Evolutionary conservation across 192 early-diverging fungal species (phyloP), one percentile per base, ranked within the genome.

Genomic region (Funneliformis geosporum): DNA sequence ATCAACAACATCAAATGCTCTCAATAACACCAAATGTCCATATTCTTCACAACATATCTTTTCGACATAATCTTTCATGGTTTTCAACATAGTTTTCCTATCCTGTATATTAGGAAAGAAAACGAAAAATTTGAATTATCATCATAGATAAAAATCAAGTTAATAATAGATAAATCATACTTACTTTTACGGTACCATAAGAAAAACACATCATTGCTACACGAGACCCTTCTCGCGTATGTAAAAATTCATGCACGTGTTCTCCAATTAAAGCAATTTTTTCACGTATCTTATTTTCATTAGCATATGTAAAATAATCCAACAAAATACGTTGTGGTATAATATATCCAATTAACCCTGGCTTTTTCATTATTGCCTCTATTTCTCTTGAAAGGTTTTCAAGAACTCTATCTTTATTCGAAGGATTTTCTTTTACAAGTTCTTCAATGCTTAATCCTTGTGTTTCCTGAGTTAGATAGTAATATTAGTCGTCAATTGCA

Each of bases 171-270:
- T 67, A 39, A 60, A 59, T 77, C 18, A 75, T 23, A 43, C 64
- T 65, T 50, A 83, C 82, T 74, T 97, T 97, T 47, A 94, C 87
- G 25, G 91, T 87, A 11, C 91, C 92, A 82, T 96, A 85, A 27
- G 94, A 83, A 72, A 99, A 74, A 73, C 91, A 94, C 43, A 93
- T 88, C 90, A 96, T 96, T 7, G 91, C 93, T 27, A 94, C 93
- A 38, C 90, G 92, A 8, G 96, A 89, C 75, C 97, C 97, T 76
- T 98, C 96, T 66, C 92, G 88, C 44, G 96, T 99, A 81, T 99
- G 97, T 73, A 98, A 85, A 66, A 99, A 93, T 83, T 95, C 91
- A 39, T 90, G 90, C 10, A 95, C 85, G 75, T 94, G 90, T 77
- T 96, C 94, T 81, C 95, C 94, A 82, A 97, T 86, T 1, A 89